Evolutionary conservation across 2,329 filamentous ascomycete species (phyloP), one percentile per base, ranked within the genome.

Genomic region (Penicillium sp.): DNA sequence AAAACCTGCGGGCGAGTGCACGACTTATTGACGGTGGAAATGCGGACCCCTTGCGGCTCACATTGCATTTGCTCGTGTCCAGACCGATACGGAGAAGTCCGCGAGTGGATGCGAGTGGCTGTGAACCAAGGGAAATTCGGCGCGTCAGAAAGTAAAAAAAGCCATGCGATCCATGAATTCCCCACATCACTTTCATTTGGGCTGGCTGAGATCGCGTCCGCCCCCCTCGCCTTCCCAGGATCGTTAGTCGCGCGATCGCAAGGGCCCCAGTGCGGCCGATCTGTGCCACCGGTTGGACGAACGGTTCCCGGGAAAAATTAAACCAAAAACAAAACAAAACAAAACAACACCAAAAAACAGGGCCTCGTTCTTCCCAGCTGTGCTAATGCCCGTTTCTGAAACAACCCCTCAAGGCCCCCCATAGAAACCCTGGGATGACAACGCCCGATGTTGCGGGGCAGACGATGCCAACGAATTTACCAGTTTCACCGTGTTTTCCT

Each of bases 21-120:
- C 23, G 39, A 42, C 39, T 23, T 42, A 37, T 37, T 49, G 47
- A 37, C 31, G 21, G 23, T 47, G 37, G 33, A 46, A 31, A 14
- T 48, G 44, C 29, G 25, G 54, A 57, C 58, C 63, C 64, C 64
- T 67, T 67, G 64, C 64, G 63, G 64, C 63, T 64, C 62, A 66
- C 64, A 63, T 63, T 62, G 62, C 59, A 62, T 47, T 19, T 39
- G 45, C 58, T 61, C 61, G 61, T 62, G 59, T 63, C 48, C 58
- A 51, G 53, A 51, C 62, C 44, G 54, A 31, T 31, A 60, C 64
- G 62, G 64, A 61, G 55, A 65, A 59, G 53, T 65, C 64, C 64
- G 62, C 47, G 21, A 57, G 52, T 57, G 55, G 59, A 47, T 60
- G 45, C 56, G 57, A 43, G 43, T 55, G 50, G 29, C 35, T 50